Evolutionary conservation across 2,329 filamentous ascomycete genomes (phyloP), one percentile per base, ranked within the genome.

Genomic region (Fusarium keratoplasticum): DNA sequence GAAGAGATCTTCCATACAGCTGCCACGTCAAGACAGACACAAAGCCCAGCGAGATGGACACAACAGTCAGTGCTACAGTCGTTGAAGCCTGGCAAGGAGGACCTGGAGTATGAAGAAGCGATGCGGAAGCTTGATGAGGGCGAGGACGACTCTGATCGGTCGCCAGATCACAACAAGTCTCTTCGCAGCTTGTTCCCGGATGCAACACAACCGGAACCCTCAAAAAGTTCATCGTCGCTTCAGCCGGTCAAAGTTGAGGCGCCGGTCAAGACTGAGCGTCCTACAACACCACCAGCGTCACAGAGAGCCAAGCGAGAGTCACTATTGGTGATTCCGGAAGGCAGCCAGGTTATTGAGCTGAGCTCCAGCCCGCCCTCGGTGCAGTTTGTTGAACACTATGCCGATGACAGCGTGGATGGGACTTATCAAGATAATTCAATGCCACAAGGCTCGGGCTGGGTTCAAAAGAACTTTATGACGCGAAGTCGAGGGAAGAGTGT

Each of bases 1-100:
- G 81, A 83, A 27, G 82, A 87, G 6, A 74, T 87, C 11, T 86
- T 84, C 76, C 81, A 81, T 60, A 85, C 84, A 0, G 86, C 83
- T 1, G 76, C 78, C 2, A 81, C 82, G 10, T 82, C 84, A 6
- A 80, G 79, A 27, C 80, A 80, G 18, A 82, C 81, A 2, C 82
- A 83, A 44, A 84, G 78, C 59, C 79, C 82, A 13, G 73, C 73
- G 1, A 82, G 80, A 54, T 77, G 76, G 5, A 76, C 77, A 0
- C 70, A 79, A 4, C 69, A 77, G 52, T 79, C 81, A 6, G 64
- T 76, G 8, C 69, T 77, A 27, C 75, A 75, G 20, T 73, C 77
- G 10, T 67, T 79, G 4, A 80, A 81, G 35, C 70, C 76, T 3
- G 73, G 74, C 2, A 66, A 66, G 54, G 75, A 65, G 7, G 81